A percentile compares a stretch with the other conserved stretches of the same genome.
phyloP scores from a whole-genome alignment of 2,329 filamentous ascomycete genomes.

The Cladobotryum protrusum region DNA sequence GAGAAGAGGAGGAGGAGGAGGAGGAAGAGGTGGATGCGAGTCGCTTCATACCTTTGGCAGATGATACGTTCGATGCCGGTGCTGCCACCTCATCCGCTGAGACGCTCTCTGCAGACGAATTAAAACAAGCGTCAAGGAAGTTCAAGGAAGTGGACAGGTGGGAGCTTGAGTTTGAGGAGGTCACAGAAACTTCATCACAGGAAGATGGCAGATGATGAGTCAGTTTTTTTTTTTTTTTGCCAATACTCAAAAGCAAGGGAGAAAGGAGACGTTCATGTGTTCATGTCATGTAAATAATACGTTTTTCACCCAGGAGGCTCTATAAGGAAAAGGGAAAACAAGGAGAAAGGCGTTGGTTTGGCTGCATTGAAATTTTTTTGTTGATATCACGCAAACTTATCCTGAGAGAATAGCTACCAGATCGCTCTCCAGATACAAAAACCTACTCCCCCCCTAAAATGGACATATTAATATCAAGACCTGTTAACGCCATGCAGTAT shows the following conservation, averaged over 20 bases:
- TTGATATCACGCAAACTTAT: conserved; percentile 6
- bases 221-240: too few species aligned
- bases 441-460: background rate
- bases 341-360: conserved; percentile 2
- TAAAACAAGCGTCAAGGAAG: conserved; percentile 54
- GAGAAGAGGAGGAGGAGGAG: conserved; percentile 29
- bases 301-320: too few species aligned
- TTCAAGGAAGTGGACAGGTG: conserved; percentile 65
- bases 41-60: conserved; percentile 37
- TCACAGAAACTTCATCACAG: conserved; percentile 50
- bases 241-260: too few species aligned
- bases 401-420: background rate
- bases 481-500: background rate
- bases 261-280: background rate
- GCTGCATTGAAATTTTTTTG: conserved; percentile 2
- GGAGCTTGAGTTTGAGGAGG: conserved; percentile 62
- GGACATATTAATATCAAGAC: background rate
- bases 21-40: conserved; percentile 32
- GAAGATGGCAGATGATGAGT: conserved; percentile 38
- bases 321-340: background rate
- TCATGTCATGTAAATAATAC: background rate
- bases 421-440: background rate
- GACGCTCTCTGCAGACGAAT: conserved; percentile 42
- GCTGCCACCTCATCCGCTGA: conserved; percentile 26
- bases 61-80: conserved; percentile 37